Conservation (phyloP, 140 eudicot genomes). For the Flaveria floridana region DNA sequence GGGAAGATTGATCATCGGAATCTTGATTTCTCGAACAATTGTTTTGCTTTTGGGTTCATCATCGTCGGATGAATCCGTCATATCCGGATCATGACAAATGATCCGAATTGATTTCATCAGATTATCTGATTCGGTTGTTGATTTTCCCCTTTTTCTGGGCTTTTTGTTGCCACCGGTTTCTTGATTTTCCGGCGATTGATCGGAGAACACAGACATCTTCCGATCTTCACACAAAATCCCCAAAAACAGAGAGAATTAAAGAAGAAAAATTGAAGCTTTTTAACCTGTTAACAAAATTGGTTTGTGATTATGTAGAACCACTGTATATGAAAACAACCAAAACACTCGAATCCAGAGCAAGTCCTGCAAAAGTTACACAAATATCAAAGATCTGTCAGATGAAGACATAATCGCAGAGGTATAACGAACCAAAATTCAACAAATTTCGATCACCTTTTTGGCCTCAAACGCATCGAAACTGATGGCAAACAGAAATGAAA, state of each 20-base stretch:
- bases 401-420: neutral
- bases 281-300: constrained; percentile 1
- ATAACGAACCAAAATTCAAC: neutral
- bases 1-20: constrained; percentile 39
- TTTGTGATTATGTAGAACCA: constrained; percentile 31
- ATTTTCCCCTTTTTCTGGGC: constrained; percentile 21
- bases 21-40: constrained; percentile 52
- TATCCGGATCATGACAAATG: constrained; percentile 67
- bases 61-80: constrained; percentile 80
- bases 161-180: constrained; percentile 31
- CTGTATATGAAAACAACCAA: constrained; percentile 78
- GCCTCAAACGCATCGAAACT: constrained; percentile 99
- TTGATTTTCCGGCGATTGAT: constrained; percentile 28
- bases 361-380: constrained; percentile 56
- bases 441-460: constrained; percentile 48
- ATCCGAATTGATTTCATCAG: constrained; percentile 55
- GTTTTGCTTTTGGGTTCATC: constrained; percentile 37
- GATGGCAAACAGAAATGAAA: constrained; percentile 39
- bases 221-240: constrained; percentile 10
- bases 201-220: constrained; percentile 33
- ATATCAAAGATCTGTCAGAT: neutral
- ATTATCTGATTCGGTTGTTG: neutral
- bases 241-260: neutral
- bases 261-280: neutral
- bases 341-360: constrained; percentile 87